Percentiles rank a stretch among this genome's conserved stretches.
Evolutionary conservation across 345 rosid species (phyloP).

Genomic region (Heritiera fomes): DNA sequence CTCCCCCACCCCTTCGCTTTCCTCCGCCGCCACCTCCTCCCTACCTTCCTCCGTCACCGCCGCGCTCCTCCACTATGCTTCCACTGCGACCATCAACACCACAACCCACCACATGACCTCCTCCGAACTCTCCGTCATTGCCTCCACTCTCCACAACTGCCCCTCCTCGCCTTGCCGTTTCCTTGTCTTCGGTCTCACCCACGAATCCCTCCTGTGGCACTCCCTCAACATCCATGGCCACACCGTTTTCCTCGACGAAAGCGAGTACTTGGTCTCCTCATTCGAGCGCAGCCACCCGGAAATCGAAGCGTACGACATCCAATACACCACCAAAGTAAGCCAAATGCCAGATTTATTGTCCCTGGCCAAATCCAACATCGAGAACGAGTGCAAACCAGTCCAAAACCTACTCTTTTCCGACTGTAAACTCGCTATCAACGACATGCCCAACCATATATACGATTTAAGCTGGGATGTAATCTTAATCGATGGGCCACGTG

Average conservation of each 20-base stretch:
- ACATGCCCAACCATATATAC: constrained; percentile 80
- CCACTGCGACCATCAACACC: constrained; percentile 49
- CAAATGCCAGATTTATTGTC: constrained; percentile 46
- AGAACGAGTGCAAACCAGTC: constrained; percentile 72
- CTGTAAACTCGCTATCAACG: constrained; percentile 75
- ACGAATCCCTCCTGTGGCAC: constrained; percentile 85
- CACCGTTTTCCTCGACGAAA: constrained; percentile 81
- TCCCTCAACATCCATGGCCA: constrained; percentile 68
- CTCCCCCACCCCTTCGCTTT: constrained; percentile 28
- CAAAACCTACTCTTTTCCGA: constrained; percentile 89
- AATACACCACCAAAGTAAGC: constrained; percentile 64
- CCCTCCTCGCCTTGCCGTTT: constrained; percentile 51
- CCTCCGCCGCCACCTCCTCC: constrained; percentile 37
- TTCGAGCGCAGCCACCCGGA: constrained; percentile 68
- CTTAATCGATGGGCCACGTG: constrained; percentile 80
- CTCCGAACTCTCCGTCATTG: constrained; percentile 59
- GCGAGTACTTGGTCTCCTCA: constrained; percentile 54
- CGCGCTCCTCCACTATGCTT: constrained; percentile 76
- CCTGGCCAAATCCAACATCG: constrained; percentile 35
- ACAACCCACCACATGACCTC: constrained; percentile 58
- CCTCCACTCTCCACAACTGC: constrained; percentile 46
- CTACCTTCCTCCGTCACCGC: constrained; percentile 49
- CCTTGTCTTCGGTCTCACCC: constrained; percentile 77
- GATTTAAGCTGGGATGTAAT: constrained; percentile 81
- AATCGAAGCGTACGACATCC: constrained; percentile 82